phyloP scores from a whole-genome alignment of 2,329 filamentous ascomycete species.

The Emericellopsis atlantica region DNA sequence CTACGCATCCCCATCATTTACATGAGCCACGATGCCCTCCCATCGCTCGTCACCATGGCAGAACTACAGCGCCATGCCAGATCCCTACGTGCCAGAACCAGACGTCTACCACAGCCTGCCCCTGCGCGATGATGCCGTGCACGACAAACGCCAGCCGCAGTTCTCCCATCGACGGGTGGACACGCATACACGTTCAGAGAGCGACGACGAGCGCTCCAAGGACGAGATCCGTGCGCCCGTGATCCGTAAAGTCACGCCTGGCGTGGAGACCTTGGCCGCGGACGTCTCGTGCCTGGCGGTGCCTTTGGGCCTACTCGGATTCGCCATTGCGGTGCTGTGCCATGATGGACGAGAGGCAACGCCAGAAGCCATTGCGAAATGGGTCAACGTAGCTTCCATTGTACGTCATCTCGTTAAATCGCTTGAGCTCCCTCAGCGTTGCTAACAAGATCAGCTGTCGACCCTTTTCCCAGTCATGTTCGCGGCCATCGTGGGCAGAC shows the following conservation, averaged over 20 bases:
- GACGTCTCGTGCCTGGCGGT: not conserved
- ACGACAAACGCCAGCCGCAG: no score
- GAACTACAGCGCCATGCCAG: no score
- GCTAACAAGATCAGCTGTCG: not conserved
- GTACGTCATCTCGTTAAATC: not conserved
- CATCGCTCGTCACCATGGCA: no score
- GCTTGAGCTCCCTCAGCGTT: not conserved
- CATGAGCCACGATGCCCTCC: no score
- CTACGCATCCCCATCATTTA: no score
- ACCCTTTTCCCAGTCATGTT: slow-evolving; percentile 16
- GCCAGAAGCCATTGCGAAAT: not conserved
- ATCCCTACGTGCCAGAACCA: no score
- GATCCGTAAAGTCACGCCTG: not conserved
- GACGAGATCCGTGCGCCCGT: not conserved
- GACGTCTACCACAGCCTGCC: no score
- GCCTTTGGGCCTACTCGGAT: not conserved
- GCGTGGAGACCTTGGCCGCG: not conserved
- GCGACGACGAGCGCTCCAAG: not conserved
- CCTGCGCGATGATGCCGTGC: no score
- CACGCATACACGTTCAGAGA: no score
- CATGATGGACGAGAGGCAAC: not conserved
- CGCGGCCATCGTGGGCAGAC: slow-evolving; percentile 12
- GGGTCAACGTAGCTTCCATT: not conserved
- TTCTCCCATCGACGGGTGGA: no score
- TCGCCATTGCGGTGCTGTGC: not conserved